Evolutionary conservation across 129 eudicot genomes (phyloP), one percentile per base, ranked within the genome.

Genomic region (Oenanthe sinensis): DNA sequence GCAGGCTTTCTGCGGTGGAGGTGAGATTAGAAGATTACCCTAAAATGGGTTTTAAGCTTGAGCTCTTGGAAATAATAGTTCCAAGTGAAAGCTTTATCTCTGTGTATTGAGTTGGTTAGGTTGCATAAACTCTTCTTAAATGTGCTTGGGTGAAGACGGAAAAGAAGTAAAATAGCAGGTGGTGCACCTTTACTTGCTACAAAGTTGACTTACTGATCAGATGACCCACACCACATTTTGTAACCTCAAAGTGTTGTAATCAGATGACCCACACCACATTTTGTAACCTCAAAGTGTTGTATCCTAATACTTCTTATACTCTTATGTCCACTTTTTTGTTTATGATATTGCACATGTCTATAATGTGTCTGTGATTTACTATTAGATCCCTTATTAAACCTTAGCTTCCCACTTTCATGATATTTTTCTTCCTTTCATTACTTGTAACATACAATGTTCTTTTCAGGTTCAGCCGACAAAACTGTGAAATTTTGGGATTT

Each of bases 401-500:
- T 70, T 69, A 8, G 2, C 69, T 48, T 79, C 26, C 54, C 20
- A 54, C 42, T 78, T 37, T 24, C 44, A 30, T 30, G 37, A 28
- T 28, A n/a, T 3, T 26, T 26, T 45, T 13, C 19, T 49, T 48
- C 19, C 43, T 42, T 75, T 9, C 28, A 37, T 74, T 43, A 26
- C 62, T 55, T 6, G 17, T 68, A 40, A 81, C 77, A 58, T 71
- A 16, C 42, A 9, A 75, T 78, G 28, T 67, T 3, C 44, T 75
- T 71, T 81, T 65, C 91, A 95, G 99, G 99, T 84, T 96, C 99
- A 79, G 95, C 97, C 20, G 99, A 96, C 82, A 85, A 84, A 81
- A 96, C 99, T 43, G 97, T 91, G 26, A 91, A 92, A 62, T 95
- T 90, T 81, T 95, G 97, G 97, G 99, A 95, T 79, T 84, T 95